Evolutionary conservation across 164 flowering plant species (phyloP).

Genomic region (Platanus orientalis): DNA sequence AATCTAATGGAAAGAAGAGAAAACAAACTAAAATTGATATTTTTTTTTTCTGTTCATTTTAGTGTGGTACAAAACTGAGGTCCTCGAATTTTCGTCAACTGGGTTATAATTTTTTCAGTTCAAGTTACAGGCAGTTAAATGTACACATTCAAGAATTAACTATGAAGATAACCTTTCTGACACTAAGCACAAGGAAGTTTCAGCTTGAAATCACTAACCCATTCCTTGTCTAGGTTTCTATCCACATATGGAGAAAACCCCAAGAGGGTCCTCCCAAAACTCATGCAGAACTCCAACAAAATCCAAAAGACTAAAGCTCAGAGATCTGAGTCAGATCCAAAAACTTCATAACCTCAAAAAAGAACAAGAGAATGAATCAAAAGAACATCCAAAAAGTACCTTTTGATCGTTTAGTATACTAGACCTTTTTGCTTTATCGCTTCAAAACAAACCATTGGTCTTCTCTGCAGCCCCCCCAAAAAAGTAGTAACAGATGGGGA

Average conservation of each 20-base stretch:
- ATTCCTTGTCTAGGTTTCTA: constrained; percentile 1
- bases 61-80: constrained; percentile 1
- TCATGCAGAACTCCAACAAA: not conserved
- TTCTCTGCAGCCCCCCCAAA: not conserved
- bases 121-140: not conserved
- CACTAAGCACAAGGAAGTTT: not conserved
- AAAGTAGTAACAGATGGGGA: not conserved
- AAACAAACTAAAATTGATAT: not conserved
- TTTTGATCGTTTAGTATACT: constrained; percentile 6
- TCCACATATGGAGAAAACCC: not conserved
- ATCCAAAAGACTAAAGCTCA: constrained; percentile 3
- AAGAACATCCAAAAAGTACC: constrained; percentile 9
- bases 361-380: not conserved
- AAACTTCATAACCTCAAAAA: not conserved
- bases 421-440: constrained; percentile 8
- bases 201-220: constrained; percentile 1
- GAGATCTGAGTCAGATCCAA: constrained; percentile 6
- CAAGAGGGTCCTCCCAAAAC: constrained; percentile 4
- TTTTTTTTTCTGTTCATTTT: not conserved
- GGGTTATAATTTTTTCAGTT: not conserved
- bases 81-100: not conserved
- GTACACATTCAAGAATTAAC: not conserved
- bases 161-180: not conserved
- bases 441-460: constrained; percentile 9
- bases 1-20: constrained; percentile 4